phyloP scores from a whole-genome alignment of 2,329 filamentous ascomycete genomes.

The Grosmannia clavigera region DNA sequence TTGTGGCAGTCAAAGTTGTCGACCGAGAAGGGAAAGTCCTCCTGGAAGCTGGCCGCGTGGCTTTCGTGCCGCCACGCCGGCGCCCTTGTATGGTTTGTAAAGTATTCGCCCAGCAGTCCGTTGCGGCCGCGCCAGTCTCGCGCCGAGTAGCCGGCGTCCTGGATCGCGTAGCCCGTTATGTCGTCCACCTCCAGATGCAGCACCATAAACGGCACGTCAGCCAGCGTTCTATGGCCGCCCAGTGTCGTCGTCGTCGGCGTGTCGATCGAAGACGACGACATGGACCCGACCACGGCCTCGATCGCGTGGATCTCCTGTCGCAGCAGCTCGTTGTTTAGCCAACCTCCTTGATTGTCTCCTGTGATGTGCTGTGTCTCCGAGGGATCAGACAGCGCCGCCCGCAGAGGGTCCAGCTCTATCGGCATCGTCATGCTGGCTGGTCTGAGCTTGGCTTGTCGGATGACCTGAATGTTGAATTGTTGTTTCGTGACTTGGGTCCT shows the following conservation, averaged over 20 bases:
- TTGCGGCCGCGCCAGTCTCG: neutral
- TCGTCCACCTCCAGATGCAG: constrained; percentile 7
- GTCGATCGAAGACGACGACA: neutral
- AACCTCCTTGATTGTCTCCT: constrained; percentile 6
- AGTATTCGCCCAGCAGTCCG: constrained; percentile 6
- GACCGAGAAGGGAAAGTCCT: constrained; percentile 8
- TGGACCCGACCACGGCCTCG: neutral
- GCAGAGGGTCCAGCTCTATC: constrained; percentile 5
- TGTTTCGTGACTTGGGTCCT: neutral
- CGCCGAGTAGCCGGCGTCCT: neutral
- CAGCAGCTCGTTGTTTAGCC: constrained; percentile 3
- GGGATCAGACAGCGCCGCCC: neutral
- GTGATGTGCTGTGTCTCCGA: constrained; percentile 3
- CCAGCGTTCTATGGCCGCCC: constrained; percentile 1
- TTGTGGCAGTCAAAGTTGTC: constrained; percentile 12
- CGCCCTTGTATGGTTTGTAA: neutral
- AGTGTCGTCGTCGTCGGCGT: neutral
- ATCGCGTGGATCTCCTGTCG: neutral
- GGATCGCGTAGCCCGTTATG: neutral
- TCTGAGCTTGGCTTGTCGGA: too few relatives aligned
- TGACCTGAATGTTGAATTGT: neutral
- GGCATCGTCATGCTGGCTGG: neutral
- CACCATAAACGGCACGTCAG: constrained; percentile 7
- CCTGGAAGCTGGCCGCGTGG: neutral
- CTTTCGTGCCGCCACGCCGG: neutral